Conservation (phyloP, 106 monocot species). For the Posidonia australis region DNA sequence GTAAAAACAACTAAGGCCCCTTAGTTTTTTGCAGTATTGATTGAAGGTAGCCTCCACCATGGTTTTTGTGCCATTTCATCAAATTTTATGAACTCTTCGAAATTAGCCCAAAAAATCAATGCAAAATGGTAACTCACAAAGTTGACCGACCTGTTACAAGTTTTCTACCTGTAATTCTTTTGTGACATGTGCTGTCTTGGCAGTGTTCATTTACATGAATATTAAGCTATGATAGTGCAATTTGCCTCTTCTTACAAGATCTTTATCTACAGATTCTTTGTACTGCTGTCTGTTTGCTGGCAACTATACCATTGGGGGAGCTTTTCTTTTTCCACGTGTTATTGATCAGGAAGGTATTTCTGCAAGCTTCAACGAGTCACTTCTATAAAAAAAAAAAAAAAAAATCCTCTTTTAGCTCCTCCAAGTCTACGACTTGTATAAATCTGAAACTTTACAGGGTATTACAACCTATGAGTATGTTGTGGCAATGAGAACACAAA, state of each 20-base stretch:
- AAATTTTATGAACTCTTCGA: no score
- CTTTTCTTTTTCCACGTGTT: slow-evolving; percentile 73
- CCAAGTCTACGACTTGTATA: background rate
- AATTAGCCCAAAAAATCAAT: no score
- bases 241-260: background rate
- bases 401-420: background rate
- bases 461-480: slow-evolving; percentile 78
- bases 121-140: no score
- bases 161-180: no score
- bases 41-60: no score
- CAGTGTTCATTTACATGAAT: no score
- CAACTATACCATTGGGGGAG: slow-evolving; percentile 57
- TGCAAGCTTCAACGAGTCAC: background rate
- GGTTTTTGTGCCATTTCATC: no score
- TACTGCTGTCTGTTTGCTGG: slow-evolving; percentile 43
- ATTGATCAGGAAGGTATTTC: slow-evolving; percentile 56
- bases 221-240: background rate
- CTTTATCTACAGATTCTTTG: slow-evolving; percentile 29
- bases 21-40: no score
- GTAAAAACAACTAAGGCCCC: no score
- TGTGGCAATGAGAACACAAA: slow-evolving; percentile 57
- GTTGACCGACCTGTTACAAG: no score
- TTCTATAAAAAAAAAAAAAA: background rate
- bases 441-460: slow-evolving; percentile 22
- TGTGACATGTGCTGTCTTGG: no score